These are phyloP conservation scores for Zhuliangozyma parablackwelliae DNA, from an alignment of 1,139 yeast species.

Conservation along the genomic window DNA sequence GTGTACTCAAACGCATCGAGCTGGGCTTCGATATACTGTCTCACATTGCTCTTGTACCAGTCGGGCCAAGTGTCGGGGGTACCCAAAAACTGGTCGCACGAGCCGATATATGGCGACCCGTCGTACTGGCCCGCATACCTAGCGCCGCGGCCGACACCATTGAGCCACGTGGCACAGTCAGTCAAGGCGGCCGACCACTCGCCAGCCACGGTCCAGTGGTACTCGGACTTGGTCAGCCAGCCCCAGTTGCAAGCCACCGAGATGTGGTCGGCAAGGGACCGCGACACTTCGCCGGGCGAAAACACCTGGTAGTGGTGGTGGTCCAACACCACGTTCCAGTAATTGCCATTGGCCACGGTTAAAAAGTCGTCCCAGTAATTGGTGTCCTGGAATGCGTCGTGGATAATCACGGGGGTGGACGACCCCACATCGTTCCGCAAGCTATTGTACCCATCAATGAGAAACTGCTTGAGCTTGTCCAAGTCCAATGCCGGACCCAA, in stretches of 20 bases:
- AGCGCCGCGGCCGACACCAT: conserved; percentile 87
- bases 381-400: conserved; percentile 66
- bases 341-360: conserved; percentile 34
- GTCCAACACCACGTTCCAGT: conserved; percentile 72
- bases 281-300: conserved; percentile 53
- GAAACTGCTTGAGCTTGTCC: conserved; percentile 54
- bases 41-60: conserved; percentile 51
- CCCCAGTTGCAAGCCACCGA: conserved; percentile 64
- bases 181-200: conserved; percentile 95
- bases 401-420: conserved; percentile 53
- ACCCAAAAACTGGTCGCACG: conserved; percentile 43
- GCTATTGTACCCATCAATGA: conserved; percentile 48
- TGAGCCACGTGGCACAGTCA: conserved; percentile 88
- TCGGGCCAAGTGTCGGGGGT: conserved; percentile 53
- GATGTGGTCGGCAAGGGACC: conserved; percentile 59
- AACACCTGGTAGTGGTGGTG: conserved; percentile 94
- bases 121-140: conserved; percentile 73
- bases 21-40: conserved; percentile 83
- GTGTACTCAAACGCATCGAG: conserved; percentile 72
- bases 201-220: conserved; percentile 76
- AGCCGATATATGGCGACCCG: conserved; percentile 50
- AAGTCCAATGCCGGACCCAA: conserved; percentile 64
- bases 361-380: conserved; percentile 60
- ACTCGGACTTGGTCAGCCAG: conserved; percentile 42
- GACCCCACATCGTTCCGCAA: conserved; percentile 44